Percentiles rank a stretch among this genome's conserved stretches.
phyloP scores from a whole-genome alignment of 1,139 yeast genomes.

The Geotrichum macrosporum region DNA sequence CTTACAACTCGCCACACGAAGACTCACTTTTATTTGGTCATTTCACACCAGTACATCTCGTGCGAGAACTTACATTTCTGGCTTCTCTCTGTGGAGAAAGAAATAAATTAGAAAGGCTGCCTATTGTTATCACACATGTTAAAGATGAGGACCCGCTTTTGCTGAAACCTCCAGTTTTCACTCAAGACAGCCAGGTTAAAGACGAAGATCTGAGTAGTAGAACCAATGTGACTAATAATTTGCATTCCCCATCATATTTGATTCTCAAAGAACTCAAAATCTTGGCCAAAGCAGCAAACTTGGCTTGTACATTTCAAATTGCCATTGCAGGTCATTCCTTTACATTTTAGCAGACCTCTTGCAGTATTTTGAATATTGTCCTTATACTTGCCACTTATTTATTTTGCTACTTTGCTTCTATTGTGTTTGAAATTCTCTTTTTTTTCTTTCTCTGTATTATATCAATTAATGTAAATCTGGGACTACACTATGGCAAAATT shows the following conservation, averaged over 20 bases:
- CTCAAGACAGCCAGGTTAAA: too few relatives aligned
- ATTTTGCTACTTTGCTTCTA: too few relatives aligned
- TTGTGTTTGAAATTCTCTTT: too few relatives aligned
- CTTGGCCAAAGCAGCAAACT: constrained; percentile 23
- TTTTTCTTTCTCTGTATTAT: not conserved
- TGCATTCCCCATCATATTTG: constrained; percentile 15
- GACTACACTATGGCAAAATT: constrained; percentile 52
- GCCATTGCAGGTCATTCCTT: constrained; percentile 27
- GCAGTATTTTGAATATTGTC: not conserved
- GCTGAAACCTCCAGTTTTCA: constrained; percentile 12
- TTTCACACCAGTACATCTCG: constrained; percentile 60
- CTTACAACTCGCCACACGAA: constrained; percentile 48
- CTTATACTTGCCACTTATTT: not conserved
- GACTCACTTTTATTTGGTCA: constrained; percentile 65
- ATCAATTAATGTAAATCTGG: not conserved
- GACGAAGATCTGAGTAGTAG: too few relatives aligned
- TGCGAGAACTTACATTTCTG: constrained; percentile 49
- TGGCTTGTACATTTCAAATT: constrained; percentile 26
- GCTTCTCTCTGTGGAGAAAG: not conserved
- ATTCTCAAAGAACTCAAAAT: constrained; percentile 25
- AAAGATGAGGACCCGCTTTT: constrained; percentile 45
- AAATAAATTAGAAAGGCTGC: constrained; percentile 42
- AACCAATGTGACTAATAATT: not conserved
- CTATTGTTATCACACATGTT: constrained; percentile 65
- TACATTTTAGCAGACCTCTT: not conserved